phyloP scores from a whole-genome alignment of 805 yeast genomes.

The Ogataea allantospora region DNA sequence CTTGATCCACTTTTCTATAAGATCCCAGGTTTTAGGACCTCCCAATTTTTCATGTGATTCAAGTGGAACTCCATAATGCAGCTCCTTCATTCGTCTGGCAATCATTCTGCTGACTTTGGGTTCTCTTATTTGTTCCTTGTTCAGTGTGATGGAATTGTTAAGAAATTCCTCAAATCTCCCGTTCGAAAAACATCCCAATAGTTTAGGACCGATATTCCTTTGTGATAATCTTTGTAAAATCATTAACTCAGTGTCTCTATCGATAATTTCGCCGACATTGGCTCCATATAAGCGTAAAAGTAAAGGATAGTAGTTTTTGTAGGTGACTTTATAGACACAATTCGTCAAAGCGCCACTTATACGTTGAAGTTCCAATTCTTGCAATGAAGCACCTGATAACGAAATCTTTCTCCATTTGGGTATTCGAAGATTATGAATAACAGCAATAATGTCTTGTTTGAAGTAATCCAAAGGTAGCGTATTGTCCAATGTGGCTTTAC shows the following conservation, averaged over 20 bases:
- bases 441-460: conserved; percentile 71
- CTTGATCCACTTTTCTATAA: conserved; percentile 68
- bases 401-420: conserved; percentile 74
- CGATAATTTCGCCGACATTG: conserved; percentile 81
- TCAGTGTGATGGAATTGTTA: conserved; percentile 76
- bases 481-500: conserved; percentile 66
- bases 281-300: conserved; percentile 85
- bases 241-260: conserved; percentile 75
- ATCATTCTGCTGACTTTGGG: conserved; percentile 77
- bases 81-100: conserved; percentile 94
- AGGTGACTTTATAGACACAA: conserved; percentile 69
- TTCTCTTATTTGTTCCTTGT: conserved; percentile 68
- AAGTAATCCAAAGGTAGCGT: conserved; percentile 80
- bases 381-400: conserved; percentile 34
- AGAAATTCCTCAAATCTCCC: conserved; percentile 94
- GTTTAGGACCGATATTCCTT: conserved; percentile 81
- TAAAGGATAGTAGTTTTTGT: conserved; percentile 50
- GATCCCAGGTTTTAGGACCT: conserved; percentile 70
- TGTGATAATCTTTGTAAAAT: conserved; percentile 70
- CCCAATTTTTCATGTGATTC: conserved; percentile 50
- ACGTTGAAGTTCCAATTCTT: conserved; percentile 53
- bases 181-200: conserved; percentile 85
- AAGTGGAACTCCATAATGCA: conserved; percentile 77
- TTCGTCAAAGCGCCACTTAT: conserved; percentile 94
- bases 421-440: conserved; percentile 61